These are phyloP conservation scores for Sclerotinia sclerotiorum DNA, from an alignment of 2,329 filamentous ascomycete genomes.

Conservation along the genomic window DNA sequence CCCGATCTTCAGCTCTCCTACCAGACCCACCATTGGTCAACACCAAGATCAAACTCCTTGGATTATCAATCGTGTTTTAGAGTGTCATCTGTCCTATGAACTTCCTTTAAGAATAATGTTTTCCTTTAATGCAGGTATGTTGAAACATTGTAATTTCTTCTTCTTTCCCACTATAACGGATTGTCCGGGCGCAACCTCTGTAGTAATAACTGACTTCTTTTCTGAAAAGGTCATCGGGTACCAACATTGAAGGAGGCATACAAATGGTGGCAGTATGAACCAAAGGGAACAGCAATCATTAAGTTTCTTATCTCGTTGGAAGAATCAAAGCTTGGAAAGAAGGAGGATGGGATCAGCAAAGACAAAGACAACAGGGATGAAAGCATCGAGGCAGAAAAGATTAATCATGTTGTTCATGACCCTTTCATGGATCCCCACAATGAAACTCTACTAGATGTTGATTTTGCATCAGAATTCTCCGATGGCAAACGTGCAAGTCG, in stretches of 20 bases:
- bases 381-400: slow-evolving; percentile 9
- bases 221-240: slow-evolving; percentile 30
- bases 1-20: slow-evolving; percentile 10
- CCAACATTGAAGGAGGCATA: slow-evolving; percentile 33
- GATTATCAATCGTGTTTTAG: slow-evolving; percentile 35
- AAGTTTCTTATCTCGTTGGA: slow-evolving; percentile 30
- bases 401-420: slow-evolving; percentile 21
- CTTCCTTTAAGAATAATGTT: slow-evolving; percentile 38
- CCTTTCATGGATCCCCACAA: slow-evolving; percentile 29
- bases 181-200: background rate
- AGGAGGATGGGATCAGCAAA: slow-evolving; percentile 5
- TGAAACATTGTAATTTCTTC: background rate
- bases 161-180: background rate
- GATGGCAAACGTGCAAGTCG: slow-evolving; percentile 8
- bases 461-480: slow-evolving; percentile 9
- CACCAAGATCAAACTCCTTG: slow-evolving; percentile 27
- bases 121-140: slow-evolving; percentile 37
- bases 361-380: background rate
- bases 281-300: slow-evolving; percentile 31
- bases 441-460: slow-evolving; percentile 28
- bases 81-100: slow-evolving; percentile 27
- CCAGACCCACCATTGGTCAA: slow-evolving; percentile 22
- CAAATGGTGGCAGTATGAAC: slow-evolving; percentile 34
- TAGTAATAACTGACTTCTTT: background rate
- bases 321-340: slow-evolving; percentile 22